phyloP scores from a whole-genome alignment of 495 filamentous ascomycete genomes.

The Tricharina praecox region DNA sequence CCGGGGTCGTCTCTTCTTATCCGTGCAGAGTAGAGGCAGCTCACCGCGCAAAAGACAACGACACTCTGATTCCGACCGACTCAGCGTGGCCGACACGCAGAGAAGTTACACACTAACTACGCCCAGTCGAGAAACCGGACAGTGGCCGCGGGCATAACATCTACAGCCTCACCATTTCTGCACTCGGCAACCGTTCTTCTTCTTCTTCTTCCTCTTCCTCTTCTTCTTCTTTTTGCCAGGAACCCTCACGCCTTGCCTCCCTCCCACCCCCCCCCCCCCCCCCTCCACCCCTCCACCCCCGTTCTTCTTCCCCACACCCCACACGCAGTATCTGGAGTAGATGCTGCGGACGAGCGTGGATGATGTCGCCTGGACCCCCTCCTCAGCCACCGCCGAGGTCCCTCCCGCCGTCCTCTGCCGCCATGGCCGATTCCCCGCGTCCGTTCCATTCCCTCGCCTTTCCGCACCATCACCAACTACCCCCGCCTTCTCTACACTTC shows the following conservation, averaged over 20 bases:
- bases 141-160: too few species aligned
- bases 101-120: too few species aligned
- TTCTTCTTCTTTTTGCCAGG: constrained; percentile 18
- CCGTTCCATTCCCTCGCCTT: constrained; percentile 15
- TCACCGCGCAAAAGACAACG: too few species aligned
- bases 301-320: constrained; percentile 7
- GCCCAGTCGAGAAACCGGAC: too few species aligned
- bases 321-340: constrained; percentile 9
- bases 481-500: constrained; percentile 19
- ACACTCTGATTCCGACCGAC: too few species aligned
- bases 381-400: constrained; percentile 22
- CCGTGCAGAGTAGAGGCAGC: too few species aligned
- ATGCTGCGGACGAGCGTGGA: constrained; percentile 26
- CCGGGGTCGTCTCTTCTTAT: too few species aligned
- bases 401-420: constrained; percentile 21
- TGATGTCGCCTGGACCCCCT: constrained; percentile 28
- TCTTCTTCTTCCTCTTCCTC: background rate
- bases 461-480: constrained; percentile 18
- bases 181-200: too few species aligned
- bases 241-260: too few species aligned
- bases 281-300: constrained; percentile 9
- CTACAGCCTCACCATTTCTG: too few species aligned
- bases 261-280: too few species aligned
- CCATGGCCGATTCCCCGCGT: constrained; percentile 23
- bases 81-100: too few species aligned